phyloP scores from a whole-genome alignment of 1,284 basidiomycete species.

The Sanghuangporus baumii region DNA sequence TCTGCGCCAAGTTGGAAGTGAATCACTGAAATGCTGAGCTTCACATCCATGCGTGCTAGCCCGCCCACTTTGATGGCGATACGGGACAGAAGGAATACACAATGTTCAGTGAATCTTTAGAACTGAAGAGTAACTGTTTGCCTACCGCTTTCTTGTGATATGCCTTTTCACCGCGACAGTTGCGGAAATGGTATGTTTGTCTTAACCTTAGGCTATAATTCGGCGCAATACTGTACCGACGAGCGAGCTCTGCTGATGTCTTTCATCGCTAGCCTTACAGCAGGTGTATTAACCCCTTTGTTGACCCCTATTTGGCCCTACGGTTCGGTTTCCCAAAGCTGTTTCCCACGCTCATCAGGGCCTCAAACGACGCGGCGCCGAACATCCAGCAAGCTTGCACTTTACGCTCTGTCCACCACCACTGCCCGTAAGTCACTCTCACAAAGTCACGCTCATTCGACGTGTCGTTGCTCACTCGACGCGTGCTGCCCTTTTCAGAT shows the following conservation, averaged over 20 bases:
- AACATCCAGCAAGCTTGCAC: not conserved
- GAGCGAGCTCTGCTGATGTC: not conserved
- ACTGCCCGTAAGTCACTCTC: not conserved
- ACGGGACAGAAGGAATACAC: no score
- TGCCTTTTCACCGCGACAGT: no score
- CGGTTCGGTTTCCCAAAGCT: not conserved
- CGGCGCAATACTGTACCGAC: not conserved
- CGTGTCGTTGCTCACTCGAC: slow-evolving; percentile 13
- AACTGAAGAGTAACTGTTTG: no score
- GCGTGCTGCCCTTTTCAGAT: slow-evolving; percentile 14
- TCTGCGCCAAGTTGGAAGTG: no score
- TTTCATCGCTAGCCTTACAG: not conserved
- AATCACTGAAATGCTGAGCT: no score
- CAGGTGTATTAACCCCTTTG: not conserved
- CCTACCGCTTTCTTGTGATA: no score
- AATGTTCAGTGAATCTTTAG: no score
- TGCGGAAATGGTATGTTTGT: no score
- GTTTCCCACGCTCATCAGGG: slow-evolving; percentile 1
- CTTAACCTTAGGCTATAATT: no score
- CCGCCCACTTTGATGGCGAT: no score
- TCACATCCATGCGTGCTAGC: no score
- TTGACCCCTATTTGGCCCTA: not conserved
- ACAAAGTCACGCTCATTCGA: not conserved
- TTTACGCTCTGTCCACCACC: not conserved
- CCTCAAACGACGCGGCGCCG: not conserved